Conservation (phyloP, 306 rosid species). For the Cucumis melo region DNA sequence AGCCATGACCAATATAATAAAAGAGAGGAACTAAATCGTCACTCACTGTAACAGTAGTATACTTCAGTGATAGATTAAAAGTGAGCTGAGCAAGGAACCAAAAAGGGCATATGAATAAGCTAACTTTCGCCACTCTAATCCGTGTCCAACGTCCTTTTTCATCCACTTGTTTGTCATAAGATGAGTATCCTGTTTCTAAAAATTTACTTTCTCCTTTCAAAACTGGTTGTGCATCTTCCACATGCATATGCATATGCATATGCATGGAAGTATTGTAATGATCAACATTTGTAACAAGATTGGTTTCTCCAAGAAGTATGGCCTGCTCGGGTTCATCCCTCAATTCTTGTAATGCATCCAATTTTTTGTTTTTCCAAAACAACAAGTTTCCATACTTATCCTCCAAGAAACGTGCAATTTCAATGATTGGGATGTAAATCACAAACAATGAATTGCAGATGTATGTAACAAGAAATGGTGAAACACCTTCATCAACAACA, state of each 20-base stretch:
- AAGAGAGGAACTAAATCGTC: not conserved
- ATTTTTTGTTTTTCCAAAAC: conserved; percentile 36
- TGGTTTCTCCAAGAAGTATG: conserved; percentile 44
- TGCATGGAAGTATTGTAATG: conserved; percentile 14
- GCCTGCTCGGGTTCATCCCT: conserved; percentile 56
- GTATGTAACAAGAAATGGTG: conserved; percentile 86
- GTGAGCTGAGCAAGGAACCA: conserved; percentile 94
- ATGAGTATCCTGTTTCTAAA: conserved; percentile 4
- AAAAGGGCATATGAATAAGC: conserved; percentile 72
- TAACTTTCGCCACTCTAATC: conserved; percentile 69
- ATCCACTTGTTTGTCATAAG: conserved; percentile 34
- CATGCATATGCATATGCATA: conserved; percentile 10
- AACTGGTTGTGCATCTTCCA: conserved; percentile 23
- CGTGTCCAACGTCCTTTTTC: conserved; percentile 88
- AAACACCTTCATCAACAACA: conserved; percentile 81
- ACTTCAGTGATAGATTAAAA: conserved; percentile 82
- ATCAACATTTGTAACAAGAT: conserved; percentile 3
- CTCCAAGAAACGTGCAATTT: conserved; percentile 64
- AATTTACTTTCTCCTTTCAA: conserved; percentile 8
- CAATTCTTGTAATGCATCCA: conserved; percentile 12
- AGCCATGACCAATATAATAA: not conserved
- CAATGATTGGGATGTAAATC: conserved; percentile 77
- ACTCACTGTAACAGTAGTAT: conserved; percentile 86
- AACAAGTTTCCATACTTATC: conserved; percentile 35
- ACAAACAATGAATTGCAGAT: conserved; percentile 86